Percentiles rank a stretch among this genome's conserved stretches.
phyloP scores from a whole-genome alignment of 495 filamentous ascomycete species.

The Aeminium ludgeri region DNA sequence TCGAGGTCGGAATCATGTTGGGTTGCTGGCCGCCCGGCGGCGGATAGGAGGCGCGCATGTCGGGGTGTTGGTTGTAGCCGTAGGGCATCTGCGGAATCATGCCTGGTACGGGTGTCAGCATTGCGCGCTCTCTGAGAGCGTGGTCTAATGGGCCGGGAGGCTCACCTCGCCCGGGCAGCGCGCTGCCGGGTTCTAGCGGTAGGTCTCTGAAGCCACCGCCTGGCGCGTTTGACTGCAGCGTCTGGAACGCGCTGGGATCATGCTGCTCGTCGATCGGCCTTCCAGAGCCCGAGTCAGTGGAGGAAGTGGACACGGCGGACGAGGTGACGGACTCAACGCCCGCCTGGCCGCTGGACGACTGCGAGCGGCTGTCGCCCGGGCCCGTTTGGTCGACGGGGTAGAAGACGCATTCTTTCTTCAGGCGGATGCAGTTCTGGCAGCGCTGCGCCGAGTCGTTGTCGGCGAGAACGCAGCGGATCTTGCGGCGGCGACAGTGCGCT shows the following conservation, averaged over 20 bases:
- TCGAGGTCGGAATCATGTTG: not conserved
- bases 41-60: not conserved
- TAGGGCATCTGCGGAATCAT: not conserved
- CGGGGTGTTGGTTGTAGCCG: not conserved
- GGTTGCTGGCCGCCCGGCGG: not conserved
- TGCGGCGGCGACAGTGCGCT: constrained; percentile 90
- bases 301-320: constrained; percentile 18
- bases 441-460: constrained; percentile 63
- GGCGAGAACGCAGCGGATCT: constrained; percentile 81
- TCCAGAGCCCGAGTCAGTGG: constrained; percentile 5
- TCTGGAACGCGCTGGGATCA: constrained; percentile 1
- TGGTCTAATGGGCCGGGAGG: not conserved
- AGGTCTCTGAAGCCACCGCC: not conserved
- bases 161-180: not conserved
- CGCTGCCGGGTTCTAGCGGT: constrained; percentile 5
- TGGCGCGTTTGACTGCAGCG: constrained; percentile 9
- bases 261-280: constrained; percentile 1
- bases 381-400: constrained; percentile 79
- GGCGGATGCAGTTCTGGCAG: constrained; percentile 87
- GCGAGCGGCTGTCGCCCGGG: constrained; percentile 22
- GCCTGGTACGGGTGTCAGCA: not conserved
- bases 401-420: constrained; percentile 94
- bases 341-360: constrained; percentile 4
- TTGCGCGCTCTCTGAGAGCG: not conserved
- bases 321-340: constrained; percentile 11